A percentile compares a stretch with the other conserved stretches of the same genome.
phyloP scores from a whole-genome alignment of 2,329 filamentous ascomycete species.

The Hypoxylon sp. region DNA sequence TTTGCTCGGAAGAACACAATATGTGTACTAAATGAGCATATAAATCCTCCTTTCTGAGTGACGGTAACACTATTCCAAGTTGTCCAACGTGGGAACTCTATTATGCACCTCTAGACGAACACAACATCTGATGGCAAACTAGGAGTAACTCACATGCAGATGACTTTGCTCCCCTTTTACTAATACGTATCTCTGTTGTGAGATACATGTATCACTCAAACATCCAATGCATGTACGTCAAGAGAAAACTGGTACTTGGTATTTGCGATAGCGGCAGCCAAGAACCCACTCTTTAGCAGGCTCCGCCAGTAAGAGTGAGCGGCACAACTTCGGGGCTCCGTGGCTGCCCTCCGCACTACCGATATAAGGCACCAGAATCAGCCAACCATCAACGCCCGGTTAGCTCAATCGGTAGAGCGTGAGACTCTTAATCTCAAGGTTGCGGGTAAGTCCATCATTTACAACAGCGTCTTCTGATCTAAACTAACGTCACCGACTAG shows the following conservation, averaged over 20 bases:
- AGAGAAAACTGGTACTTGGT: too few species aligned
- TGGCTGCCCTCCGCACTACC: conserved; percentile 5
- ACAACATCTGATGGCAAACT: background rate
- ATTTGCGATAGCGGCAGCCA: background rate
- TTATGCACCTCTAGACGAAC: background rate
- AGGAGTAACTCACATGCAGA: background rate
- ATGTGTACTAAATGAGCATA: background rate
- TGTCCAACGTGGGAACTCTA: background rate
- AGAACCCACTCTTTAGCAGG: background rate
- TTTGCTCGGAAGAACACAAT: background rate
- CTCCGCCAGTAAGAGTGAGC: background rate
- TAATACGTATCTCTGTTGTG: too few species aligned
- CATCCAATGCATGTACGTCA: too few species aligned
- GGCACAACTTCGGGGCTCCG: conserved; percentile 22
- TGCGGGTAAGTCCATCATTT: conserved; percentile 40
- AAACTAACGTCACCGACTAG: too few species aligned
- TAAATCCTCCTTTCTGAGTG: background rate
- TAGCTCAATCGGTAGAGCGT: conserved; percentile 81
- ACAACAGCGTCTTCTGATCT: too few species aligned
- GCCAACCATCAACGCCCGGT: conserved; percentile 59
- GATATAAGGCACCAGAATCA: conserved; percentile 4
- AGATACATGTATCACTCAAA: too few species aligned
- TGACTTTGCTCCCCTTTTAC: too few species aligned
- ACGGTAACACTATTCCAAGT: background rate
- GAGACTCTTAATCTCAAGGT: conserved; percentile 72